Evolutionary conservation across 345 rosid genomes (phyloP), one percentile per base, ranked within the genome.

Genomic region (Orychophragmus violaceus): DNA sequence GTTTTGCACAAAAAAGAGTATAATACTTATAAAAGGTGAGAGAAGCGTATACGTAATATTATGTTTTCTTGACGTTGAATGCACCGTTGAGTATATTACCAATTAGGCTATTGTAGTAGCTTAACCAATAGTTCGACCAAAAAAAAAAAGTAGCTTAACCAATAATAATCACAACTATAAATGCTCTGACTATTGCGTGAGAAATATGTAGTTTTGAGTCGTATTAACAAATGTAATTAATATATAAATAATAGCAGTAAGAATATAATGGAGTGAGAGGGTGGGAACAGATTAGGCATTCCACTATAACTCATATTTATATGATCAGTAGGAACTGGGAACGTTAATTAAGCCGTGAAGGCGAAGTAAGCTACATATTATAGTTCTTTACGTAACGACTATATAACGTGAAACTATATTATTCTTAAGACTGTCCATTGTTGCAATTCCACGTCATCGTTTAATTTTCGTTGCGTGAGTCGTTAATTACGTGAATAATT

Each of bases 61-160:
- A 25, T 70, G 57, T 54, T 62, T 44, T 62, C 69, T 62, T 70
- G 63, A 70, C 69, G 63, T 53, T 5, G 3, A 70, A 52, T 42
- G 12, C 48, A 62, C 24, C 18, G 29, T 53, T 30, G 62, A 62
- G 62, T 70, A 69, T 51, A 28, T 48, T 59, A 24, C 8, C 41
- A 16, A 37, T 25, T n/a, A 49, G 17, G 30, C 18, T 24, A 17
- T 22, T 19, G 24, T n/a, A 14, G 48, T 12, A n/a, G n/a, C n/a
- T n/a, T n/a, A n/a, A n/a, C n/a, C n/a, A n/a, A n/a, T n/a, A n/a
- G n/a, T n/a, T n/a, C n/a, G n/a, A n/a, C n/a, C n/a, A n/a, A n/a
- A n/a, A n/a, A n/a, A n/a, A n/a, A n/a, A n/a, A n/a, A n/a, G n/a
- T n/a, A n/a, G n/a, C n/a, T 5, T 28, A 58, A 46, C 19, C 36